Evolutionary conservation across 257 asterid species (phyloP), one percentile per base, ranked within the genome.

Genomic region (Solanum pinnatisectum): DNA sequence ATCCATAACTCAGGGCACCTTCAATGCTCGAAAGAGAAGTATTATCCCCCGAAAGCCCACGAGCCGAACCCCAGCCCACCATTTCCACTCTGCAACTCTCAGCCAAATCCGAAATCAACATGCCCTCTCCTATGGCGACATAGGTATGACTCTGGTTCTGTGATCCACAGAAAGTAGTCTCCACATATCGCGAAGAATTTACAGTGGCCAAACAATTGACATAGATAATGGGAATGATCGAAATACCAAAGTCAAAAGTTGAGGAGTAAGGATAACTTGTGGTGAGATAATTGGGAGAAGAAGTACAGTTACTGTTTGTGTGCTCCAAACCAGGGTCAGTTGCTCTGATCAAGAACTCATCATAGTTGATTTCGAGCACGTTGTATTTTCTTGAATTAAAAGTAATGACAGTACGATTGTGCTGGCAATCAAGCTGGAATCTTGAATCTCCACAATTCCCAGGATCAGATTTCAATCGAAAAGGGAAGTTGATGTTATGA

Each of bases 31-130:
- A 77, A 83, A 90, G 85, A 8, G 93, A 88, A 14, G 87, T 46
- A 15, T 86, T 52, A 1, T 70, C 81, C 30, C 70, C 52, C 20
- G 52, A 35, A 12, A 91, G 86, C 74, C 90, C 93, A n/a, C 30
- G 36, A 14, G 6, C 16, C 2, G 92, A 91, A 2, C 59, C 76
- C 22, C 83, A 85, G 0, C 37, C 88, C 25, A 86, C 88, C 27
- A 37, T 90, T 23, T 94, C 94, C n/a, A 74, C 72, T 6, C 90
- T 86, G 89, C 98, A 95, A 18, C 90, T 87, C 59, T 89, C 91
- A 27, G 87, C 93, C 91, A 93, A 72, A 39, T 94, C 93, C 3
- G 91, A 78, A 15, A 88, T 30, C 23, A 13, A 49, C 60, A 89
- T 32, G 3, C 74, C 88, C n/a, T 88, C 89, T 46, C 88, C 89